Evolutionary conservation across 768 basidiomycete genomes (phyloP).

Genomic region (Leccinum truebloodii): DNA sequence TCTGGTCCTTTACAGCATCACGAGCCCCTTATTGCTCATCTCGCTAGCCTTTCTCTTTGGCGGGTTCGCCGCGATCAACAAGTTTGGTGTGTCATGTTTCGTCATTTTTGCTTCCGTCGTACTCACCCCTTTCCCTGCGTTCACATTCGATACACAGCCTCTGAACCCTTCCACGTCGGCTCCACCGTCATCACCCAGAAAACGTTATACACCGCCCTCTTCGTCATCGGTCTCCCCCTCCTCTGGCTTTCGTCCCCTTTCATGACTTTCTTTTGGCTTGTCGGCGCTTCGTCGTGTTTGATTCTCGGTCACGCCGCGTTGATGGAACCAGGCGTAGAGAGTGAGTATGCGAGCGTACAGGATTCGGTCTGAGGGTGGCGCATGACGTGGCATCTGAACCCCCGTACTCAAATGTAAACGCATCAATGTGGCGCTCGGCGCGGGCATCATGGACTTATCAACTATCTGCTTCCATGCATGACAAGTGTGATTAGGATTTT

Average conservation of each 20-base stretch:
- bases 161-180: slow-evolving; percentile 84
- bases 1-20: slow-evolving; percentile 63
- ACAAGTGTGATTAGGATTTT: neutral
- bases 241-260: slow-evolving; percentile 79
- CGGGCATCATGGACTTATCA: neutral
- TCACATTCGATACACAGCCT: slow-evolving; percentile 44
- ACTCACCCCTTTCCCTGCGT: neutral
- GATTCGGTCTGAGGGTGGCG: slow-evolving; percentile 46
- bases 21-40: slow-evolving; percentile 79
- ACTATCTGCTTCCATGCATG: neutral
- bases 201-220: slow-evolving; percentile 82
- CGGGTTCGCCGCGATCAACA: slow-evolving; percentile 88
- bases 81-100: slow-evolving; percentile 61
- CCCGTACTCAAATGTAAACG: neutral
- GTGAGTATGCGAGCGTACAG: slow-evolving; percentile 84
- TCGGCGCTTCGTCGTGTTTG: slow-evolving; percentile 81
- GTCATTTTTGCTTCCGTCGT: neutral
- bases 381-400: neutral
- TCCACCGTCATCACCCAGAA: slow-evolving; percentile 86
- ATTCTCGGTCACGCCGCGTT: slow-evolving; percentile 86
- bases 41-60: slow-evolving; percentile 87
- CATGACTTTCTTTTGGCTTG: slow-evolving; percentile 90
- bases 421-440: neutral
- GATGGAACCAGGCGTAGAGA: slow-evolving; percentile 94
- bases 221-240: slow-evolving; percentile 89